Percentiles rank a stretch among this genome's conserved stretches.
phyloP scores from a whole-genome alignment of 176 grass and related monocot genomes.

The Hordeum marinum region DNA sequence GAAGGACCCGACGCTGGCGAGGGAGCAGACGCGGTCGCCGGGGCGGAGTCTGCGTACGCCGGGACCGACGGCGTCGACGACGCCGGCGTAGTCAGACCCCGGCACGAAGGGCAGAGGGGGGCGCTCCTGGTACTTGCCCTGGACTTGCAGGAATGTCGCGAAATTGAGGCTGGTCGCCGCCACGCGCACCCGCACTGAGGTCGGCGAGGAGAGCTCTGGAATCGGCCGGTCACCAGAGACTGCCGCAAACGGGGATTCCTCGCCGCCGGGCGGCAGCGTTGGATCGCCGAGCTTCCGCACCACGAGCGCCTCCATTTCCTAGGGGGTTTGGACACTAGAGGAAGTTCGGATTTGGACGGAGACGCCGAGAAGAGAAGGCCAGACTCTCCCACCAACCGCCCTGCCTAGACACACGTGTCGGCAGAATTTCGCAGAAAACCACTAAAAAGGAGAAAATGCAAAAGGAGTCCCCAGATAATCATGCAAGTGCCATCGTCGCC shows the following conservation, averaged over 20 bases:
- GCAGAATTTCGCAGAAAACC: too few species aligned
- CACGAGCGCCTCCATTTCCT: constrained; percentile 69
- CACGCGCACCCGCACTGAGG: constrained; percentile 65
- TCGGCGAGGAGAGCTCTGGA: constrained; percentile 51
- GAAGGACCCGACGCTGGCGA: constrained; percentile 52
- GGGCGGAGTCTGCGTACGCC: constrained; percentile 46
- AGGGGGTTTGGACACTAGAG: not conserved
- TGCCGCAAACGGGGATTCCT: constrained; percentile 41
- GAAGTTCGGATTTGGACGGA: not conserved
- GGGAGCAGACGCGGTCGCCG: constrained; percentile 69
- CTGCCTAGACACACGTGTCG: too few species aligned
- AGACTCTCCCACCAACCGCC: not conserved
- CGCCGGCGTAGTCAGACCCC: constrained; percentile 75
- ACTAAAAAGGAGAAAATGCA: too few species aligned
- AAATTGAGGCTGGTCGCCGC: constrained; percentile 78
- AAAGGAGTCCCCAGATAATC: too few species aligned
- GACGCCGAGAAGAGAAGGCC: not conserved
- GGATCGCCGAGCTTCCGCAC: constrained; percentile 74
- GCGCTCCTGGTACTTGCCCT: constrained; percentile 88
- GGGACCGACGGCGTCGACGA: constrained; percentile 77
- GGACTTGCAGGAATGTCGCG: constrained; percentile 78
- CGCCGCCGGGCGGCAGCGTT: constrained; percentile 37
- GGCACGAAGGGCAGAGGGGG: constrained; percentile 64
- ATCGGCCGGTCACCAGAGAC: constrained; percentile 38
- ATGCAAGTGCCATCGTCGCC: too few species aligned